Percentiles rank a stretch among this genome's conserved stretches.
Conservation (phyloP, 257 asterid genomes). For the Orobanche coerulescens region DNA sequence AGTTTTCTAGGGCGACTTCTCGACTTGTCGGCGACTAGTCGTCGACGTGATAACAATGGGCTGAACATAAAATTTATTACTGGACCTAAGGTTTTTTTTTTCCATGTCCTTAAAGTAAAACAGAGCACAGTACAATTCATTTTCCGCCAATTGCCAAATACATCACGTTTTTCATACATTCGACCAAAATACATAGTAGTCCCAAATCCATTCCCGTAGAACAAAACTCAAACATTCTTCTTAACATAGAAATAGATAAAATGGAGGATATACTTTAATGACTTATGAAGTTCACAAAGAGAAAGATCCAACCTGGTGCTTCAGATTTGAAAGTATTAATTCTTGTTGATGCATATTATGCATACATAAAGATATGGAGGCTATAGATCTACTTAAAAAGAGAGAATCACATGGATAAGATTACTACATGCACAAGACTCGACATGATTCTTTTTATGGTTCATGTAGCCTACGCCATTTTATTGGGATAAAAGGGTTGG, state of each 20-base stretch:
- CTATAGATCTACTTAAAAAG: no score
- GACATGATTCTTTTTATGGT: no score
- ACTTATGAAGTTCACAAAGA: neutral
- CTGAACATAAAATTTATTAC: neutral
- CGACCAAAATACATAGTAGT: neutral
- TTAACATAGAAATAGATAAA: neutral
- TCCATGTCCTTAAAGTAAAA: neutral
- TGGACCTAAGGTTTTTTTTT: neutral
- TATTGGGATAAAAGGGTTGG: no score
- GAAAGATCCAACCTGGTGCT: neutral
- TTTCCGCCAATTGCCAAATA: neutral
- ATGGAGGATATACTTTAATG: neutral
- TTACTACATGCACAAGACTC: no score
- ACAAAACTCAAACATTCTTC: neutral
- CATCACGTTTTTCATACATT: neutral
- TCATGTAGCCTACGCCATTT: no score
- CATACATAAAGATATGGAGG: no score
- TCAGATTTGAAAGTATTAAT: neutral
- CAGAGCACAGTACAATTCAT: neutral
- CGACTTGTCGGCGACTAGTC: no score
- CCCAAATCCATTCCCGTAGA: neutral
- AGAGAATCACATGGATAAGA: no score
- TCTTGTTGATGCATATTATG: neutral
- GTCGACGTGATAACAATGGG: no score
- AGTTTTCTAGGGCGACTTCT: no score